Base-by-base conservation (phyloP, 805 yeast species). In the Cyberlindnera xishuangbannaensis region DNA sequence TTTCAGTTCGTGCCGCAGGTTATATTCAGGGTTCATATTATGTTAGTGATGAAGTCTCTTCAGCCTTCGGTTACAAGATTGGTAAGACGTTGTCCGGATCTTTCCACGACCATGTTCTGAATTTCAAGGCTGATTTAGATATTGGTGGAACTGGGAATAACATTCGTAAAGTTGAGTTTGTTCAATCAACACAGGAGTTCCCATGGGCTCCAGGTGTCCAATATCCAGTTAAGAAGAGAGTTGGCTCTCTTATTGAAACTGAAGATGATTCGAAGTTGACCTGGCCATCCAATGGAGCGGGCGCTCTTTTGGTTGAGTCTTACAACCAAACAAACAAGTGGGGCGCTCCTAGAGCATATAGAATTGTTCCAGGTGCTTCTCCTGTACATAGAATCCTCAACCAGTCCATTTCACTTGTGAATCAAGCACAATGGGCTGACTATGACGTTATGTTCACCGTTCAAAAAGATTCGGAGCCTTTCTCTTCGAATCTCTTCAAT, bases 331-430 rank as follows among this genome's bases (percentile, higher is more conserved):
- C 28, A 25, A 53, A 53, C 37, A 19, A 38, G 5, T 53, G 51
- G 50, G 56, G 55, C n/a, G 33, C 48, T 24, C 56, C 56, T 40
- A 45, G 50, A 31, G 53, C 56, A 18, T 53, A 53, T 33, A 41
- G 53, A 34, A 47, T 45, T 22, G 41, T 45, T 14, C 50, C 48
- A 14, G 50, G 46, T 24, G 40, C 41, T 12, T 30, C 45, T 5
- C 41, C 41, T 19, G 54, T 40, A 11, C 48, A 43, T 27, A 44
- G 51, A 43, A 37, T 48, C 19, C 35, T 41, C 7, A 35, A 39
- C 14, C 36, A 45, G 15, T 39, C 52, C 1, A 15, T 30, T 7
- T 33, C 44, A 12, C 25, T 49, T 12, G 40, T 36, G 5, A 43
- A 48, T 14, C 47, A 48, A 25, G 51, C 51, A 3, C 41, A 41